Base-by-base conservation (phyloP, 495 filamentous ascomycete species). In the Immersiella caudata region DNA sequence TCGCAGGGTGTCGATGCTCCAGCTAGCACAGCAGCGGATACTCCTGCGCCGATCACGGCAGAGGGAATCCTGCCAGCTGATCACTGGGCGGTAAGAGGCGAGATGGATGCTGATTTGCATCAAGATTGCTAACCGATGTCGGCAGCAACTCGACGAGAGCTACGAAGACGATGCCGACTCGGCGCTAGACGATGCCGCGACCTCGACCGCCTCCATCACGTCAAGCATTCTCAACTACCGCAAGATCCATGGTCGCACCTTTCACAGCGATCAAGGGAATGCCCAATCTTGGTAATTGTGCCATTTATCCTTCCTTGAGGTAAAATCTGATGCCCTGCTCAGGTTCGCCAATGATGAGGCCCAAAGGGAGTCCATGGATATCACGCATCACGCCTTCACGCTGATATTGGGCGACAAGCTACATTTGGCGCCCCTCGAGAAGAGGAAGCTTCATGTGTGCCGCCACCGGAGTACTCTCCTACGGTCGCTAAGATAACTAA, bases 391-490 rank as follows among this genome's bases (percentile, higher is more conserved):
- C 64, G 62, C 69, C 49, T 66, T 75, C 64, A 78, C 73, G 9
- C 71, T 81, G 9, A 68, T 82, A 6, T 77, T 88, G 0, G 84
- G 83, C 26, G 87, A 86, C 6, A 82, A 81, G 50, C 79, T 90
- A 1, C 83, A 80, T 69, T 75, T 86, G 1, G 84, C 89, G 0
- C 89, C 89, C 4, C 68, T 92, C 1, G 73, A 84, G 8, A 35
- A 29, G 6, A 6, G 67, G 24, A 58, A 70, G 25, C 69, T 69
- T 1, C 29, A 33, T 33, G 29, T 33, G 8, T 33, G 3, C n/a
- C 12, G 33, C 12, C 12, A 36, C 33, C 33, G 12, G 33, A 9
- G 63, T 12, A 18, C 21, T 12, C n/a, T 20, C 49, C 18, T 8
- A 24, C 33, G 0, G 1, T 36, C 21, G 7, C 20, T 12, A 8